Evolutionary conservation across 2,329 filamentous ascomycete genomes (phyloP).

Genomic region (Ascochyta lentis): DNA sequence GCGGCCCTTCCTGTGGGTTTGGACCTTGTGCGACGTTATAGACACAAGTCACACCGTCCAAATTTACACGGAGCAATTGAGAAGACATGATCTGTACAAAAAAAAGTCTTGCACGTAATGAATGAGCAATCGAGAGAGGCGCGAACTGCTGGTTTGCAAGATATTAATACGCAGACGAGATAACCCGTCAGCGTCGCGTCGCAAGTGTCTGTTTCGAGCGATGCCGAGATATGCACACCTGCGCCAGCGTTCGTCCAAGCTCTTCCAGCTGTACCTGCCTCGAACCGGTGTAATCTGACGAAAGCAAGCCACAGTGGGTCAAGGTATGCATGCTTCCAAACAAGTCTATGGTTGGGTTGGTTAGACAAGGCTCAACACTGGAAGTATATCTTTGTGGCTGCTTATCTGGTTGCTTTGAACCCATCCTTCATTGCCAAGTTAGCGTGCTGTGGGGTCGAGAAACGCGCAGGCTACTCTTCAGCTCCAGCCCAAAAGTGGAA

Average conservation of each 20-base stretch:
- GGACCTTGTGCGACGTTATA: no score
- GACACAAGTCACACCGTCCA: no score
- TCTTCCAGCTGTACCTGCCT: not conserved
- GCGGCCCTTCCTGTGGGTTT: no score
- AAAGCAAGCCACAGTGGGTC: slow-evolving; percentile 8
- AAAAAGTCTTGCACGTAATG: no score
- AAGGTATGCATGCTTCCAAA: not conserved
- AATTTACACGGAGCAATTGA: no score
- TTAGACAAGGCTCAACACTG: no score
- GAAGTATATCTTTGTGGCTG: no score
- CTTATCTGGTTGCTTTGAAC: no score
- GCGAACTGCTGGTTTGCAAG: not conserved
- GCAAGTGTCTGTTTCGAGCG: not conserved
- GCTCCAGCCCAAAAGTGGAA: not conserved
- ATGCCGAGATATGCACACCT: not conserved
- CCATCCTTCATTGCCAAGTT: no score
- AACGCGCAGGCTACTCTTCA: not conserved
- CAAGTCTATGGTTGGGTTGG: no score
- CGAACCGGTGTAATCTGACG: not conserved
- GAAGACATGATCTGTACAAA: no score
- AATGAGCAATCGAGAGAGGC: no score
- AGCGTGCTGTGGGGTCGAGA: not conserved
- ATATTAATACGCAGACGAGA: not conserved
- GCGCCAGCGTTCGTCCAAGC: not conserved
- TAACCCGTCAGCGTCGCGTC: not conserved